Evolutionary conservation across 2,329 filamentous ascomycete genomes (phyloP).

Genomic region (Neofusicoccum umdonicola): DNA sequence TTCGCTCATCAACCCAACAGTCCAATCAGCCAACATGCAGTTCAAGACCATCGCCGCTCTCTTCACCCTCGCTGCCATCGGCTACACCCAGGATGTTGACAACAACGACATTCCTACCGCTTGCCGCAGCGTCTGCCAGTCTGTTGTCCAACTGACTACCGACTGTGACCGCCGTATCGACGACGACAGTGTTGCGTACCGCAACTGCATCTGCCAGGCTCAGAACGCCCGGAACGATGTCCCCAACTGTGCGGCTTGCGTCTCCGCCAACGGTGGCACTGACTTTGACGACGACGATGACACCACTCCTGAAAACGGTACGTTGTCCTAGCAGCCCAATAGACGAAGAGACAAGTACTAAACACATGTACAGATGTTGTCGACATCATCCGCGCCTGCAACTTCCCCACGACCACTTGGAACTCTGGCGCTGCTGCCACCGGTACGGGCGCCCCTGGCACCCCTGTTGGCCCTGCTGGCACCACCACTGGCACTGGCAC

Average conservation of each 20-base stretch:
- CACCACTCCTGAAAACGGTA: constrained; percentile 23
- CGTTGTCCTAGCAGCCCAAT: background rate
- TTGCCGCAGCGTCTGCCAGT: constrained; percentile 29
- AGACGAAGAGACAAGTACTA: background rate
- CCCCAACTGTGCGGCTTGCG: constrained; percentile 32
- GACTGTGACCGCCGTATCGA: constrained; percentile 21
- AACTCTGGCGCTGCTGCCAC: constrained; percentile 18
- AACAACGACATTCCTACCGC: constrained; percentile 30
- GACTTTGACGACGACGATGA: constrained; percentile 24
- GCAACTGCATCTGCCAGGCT: constrained; percentile 32
- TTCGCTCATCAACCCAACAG: background rate
- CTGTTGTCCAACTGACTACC: constrained; percentile 25
- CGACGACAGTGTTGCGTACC: constrained; percentile 16
- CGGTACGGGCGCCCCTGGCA: background rate
- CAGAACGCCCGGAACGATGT: constrained; percentile 26
- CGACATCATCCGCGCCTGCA: constrained; percentile 31
- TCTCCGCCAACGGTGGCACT: constrained; percentile 19
- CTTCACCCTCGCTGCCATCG: background rate
- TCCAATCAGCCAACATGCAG: background rate
- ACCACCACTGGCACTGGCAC: background rate
- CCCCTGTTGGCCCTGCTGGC: background rate
- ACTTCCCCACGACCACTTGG: constrained; percentile 27
- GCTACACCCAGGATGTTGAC: constrained; percentile 24
- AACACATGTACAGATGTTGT: constrained; percentile 23
- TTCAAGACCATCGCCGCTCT: background rate